phyloP scores from a whole-genome alignment of 192 early-diverging fungal genomes.

The Hyaloraphidium curvatum region DNA sequence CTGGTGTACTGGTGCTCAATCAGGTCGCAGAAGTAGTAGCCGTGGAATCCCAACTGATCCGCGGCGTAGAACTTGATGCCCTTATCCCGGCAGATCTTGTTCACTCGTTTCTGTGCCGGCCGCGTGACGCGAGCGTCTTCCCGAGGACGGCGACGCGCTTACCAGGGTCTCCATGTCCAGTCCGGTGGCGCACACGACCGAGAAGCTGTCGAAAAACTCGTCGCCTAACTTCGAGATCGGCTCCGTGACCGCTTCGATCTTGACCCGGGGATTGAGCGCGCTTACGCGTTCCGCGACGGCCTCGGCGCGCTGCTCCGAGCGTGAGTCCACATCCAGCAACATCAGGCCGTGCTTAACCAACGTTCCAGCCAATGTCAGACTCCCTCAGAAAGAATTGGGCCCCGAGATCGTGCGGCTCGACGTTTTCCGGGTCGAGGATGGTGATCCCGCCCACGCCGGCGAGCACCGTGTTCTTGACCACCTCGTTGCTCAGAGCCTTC shows the following conservation, averaged over 20 bases:
- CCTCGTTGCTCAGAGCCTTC: conserved; percentile 57
- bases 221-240: conserved; percentile 22
- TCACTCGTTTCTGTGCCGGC: conserved; percentile 20
- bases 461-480: conserved; percentile 82
- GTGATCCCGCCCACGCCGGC: conserved; percentile 65
- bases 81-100: conserved; percentile 37
- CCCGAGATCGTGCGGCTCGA: conserved; percentile 42
- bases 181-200: conserved; percentile 45
- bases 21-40: conserved; percentile 78
- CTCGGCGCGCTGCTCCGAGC: conserved; percentile 29
- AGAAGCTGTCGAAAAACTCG: conserved; percentile 35
- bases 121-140: not conserved
- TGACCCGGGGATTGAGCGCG: conserved; percentile 67
- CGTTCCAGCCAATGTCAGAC: conserved; percentile 51
- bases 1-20: conserved; percentile 32
- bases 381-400: conserved; percentile 49
- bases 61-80: conserved; percentile 43
- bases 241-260: conserved; percentile 26
- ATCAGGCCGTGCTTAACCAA: conserved; percentile 10
- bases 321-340: not conserved
- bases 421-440: conserved; percentile 36
- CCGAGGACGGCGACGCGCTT: conserved; percentile 1
- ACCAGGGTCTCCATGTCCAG: conserved; percentile 21
- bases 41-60: conserved; percentile 48
- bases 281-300: conserved; percentile 40